These are phyloP conservation scores for Talaromyces wortmannii DNA, from an alignment of 495 filamentous ascomycete species.

Conservation along the genomic window DNA sequence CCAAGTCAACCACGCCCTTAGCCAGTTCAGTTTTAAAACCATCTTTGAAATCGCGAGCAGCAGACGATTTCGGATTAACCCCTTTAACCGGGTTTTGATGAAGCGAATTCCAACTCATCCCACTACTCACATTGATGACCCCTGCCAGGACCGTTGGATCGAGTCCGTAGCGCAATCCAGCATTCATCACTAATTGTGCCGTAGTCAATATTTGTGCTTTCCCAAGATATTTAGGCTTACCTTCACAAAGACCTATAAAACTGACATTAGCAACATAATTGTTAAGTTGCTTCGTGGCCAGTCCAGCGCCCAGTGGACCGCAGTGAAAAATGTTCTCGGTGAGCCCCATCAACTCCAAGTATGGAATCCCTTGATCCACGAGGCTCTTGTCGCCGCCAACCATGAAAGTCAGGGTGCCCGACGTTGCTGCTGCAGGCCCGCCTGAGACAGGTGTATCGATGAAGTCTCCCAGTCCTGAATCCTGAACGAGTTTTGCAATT, in stretches of 20 bases:
- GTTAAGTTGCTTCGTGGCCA: not conserved
- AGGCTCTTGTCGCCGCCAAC: conserved; percentile 42
- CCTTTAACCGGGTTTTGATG: conserved; percentile 87
- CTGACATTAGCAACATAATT: not conserved
- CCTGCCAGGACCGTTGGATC: conserved; percentile 69
- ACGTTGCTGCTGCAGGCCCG: conserved; percentile 70
- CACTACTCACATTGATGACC: conserved; percentile 78
- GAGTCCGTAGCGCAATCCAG: conserved; percentile 78
- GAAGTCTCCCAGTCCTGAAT: conserved; percentile 49
- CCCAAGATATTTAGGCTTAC: not conserved
- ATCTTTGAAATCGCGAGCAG: not conserved
- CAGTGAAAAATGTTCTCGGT: not conserved
- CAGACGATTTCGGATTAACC: conserved; percentile 29
- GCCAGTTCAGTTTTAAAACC: not conserved
- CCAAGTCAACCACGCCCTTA: not conserved
- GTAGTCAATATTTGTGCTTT: not conserved
- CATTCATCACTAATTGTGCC: conserved; percentile 53
- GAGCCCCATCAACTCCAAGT: not conserved
- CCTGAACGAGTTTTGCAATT: conserved; percentile 53
- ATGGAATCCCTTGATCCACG: not conserved
- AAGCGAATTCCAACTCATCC: conserved; percentile 84
- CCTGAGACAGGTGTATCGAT: conserved; percentile 79
- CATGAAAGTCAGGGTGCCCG: conserved; percentile 78
- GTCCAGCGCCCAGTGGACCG: not conserved
- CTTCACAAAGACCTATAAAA: not conserved